These are phyloP conservation scores for Avena atlantica DNA, from an alignment of 176 grass and related monocot genomes.

Conservation along the genomic window DNA sequence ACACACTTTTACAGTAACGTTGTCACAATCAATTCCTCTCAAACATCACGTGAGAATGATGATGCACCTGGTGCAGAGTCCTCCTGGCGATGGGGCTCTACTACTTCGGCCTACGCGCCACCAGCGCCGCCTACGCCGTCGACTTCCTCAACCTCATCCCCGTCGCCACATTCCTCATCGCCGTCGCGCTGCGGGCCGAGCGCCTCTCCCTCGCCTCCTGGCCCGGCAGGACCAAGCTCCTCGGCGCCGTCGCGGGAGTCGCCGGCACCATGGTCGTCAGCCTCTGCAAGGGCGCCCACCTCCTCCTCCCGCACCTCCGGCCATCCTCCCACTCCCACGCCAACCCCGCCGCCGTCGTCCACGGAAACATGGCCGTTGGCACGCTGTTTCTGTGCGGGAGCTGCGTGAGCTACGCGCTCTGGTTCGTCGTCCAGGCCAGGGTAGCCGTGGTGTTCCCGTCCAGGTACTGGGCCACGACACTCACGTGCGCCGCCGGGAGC, in stretches of 20 bases:
- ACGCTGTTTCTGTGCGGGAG: conserved; percentile 35
- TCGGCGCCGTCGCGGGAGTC: neutral
- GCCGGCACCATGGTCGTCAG: neutral
- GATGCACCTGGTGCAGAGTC: neutral
- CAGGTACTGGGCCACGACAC: conserved; percentile 45
- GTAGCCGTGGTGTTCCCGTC: conserved; percentile 47
- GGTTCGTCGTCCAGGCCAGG: conserved; percentile 47
- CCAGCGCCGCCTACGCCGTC: conserved; percentile 35
- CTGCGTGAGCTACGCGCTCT: conserved; percentile 48
- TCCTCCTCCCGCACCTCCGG: neutral
- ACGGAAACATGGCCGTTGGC: neutral
- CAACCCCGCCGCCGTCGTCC: too few relatives aligned
- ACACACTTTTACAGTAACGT: too few relatives aligned
- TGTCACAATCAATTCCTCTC: too few relatives aligned
- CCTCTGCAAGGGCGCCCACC: neutral
- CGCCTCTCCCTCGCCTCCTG: neutral
- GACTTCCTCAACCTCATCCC: conserved; percentile 54
- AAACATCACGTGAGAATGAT: too few relatives aligned
- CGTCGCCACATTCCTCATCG: conserved; percentile 39
- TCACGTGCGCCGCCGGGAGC: conserved; percentile 52
- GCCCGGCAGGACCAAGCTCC: neutral
- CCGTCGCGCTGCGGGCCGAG: neutral
- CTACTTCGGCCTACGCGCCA: conserved; percentile 47
- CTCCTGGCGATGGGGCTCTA: conserved; percentile 28
- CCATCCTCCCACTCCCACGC: too few relatives aligned